Percentiles rank a stretch among this genome's conserved stretches.
These are phyloP conservation scores for Colletotrichum sp. DNA, from an alignment of 2,329 filamentous ascomycete species.

Conservation along the genomic window DNA sequence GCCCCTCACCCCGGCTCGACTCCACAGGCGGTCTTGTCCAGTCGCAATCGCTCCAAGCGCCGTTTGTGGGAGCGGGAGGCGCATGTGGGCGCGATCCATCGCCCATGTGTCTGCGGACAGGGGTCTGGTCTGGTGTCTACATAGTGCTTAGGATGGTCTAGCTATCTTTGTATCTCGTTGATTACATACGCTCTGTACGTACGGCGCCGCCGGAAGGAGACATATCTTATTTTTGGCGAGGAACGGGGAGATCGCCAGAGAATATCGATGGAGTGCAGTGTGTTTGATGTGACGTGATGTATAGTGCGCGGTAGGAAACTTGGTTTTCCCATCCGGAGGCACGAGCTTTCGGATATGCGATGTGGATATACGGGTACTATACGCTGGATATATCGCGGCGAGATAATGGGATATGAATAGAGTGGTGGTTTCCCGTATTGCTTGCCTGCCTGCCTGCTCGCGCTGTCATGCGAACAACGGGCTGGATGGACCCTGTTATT, in stretches of 20 bases:
- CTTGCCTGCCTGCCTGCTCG: neutral
- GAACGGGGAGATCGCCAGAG: neutral
- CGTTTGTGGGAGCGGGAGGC: constrained; percentile 8
- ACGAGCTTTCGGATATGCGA: neutral
- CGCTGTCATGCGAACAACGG: neutral
- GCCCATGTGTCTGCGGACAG: neutral
- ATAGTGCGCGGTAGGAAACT: neutral
- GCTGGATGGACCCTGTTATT: neutral
- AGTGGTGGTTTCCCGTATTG: neutral
- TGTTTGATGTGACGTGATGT: neutral
- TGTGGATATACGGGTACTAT: neutral
- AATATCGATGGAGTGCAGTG: neutral
- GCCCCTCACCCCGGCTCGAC: neutral
- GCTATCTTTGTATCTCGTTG: neutral
- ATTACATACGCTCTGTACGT: neutral
- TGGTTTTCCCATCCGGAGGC: neutral
- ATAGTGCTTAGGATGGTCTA: neutral
- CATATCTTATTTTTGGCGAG: neutral
- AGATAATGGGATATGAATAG: neutral
- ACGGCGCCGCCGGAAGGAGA: neutral
- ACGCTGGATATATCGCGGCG: neutral
- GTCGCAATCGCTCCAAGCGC: constrained; percentile 18
- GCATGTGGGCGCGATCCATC: constrained; percentile 11
- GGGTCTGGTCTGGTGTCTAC: neutral
- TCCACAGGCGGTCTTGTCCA: neutral